A percentile compares a stretch with the other conserved stretches of the same genome.
phyloP scores from a whole-genome alignment of 805 yeast genomes.

The Ogataea sp. region DNA sequence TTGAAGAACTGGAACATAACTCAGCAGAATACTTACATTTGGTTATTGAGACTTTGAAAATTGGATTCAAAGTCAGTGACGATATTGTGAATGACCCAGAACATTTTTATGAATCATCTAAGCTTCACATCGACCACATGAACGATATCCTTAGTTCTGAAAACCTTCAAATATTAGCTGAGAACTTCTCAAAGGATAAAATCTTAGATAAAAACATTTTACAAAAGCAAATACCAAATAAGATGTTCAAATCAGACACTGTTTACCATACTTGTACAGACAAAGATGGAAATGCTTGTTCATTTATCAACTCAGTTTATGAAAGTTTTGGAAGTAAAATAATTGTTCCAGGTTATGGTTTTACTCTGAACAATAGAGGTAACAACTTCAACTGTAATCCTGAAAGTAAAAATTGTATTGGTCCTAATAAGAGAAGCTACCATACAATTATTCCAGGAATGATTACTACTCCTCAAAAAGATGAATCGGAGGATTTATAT shows the following conservation, averaged over 20 bases:
- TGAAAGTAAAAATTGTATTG: slow-evolving; percentile 50
- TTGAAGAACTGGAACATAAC: slow-evolving; percentile 46
- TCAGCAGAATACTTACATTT: slow-evolving; percentile 64
- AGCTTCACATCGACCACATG: slow-evolving; percentile 16
- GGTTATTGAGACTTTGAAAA: slow-evolving; percentile 61
- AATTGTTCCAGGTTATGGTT: slow-evolving; percentile 56
- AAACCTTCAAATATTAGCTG: slow-evolving; percentile 43
- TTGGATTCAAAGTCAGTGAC: slow-evolving; percentile 69
- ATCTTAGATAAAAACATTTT: slow-evolving; percentile 34
- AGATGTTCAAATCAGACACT: slow-evolving; percentile 57
- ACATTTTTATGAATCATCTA: slow-evolving; percentile 17
- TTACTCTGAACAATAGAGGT: slow-evolving; percentile 69
- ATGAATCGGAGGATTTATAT: slow-evolving; percentile 34
- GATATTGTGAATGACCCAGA: slow-evolving; percentile 61
- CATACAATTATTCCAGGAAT: slow-evolving; percentile 82
- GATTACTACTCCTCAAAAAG: slow-evolving; percentile 40
- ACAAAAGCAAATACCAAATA: slow-evolving; percentile 49
- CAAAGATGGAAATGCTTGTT: slow-evolving; percentile 67
- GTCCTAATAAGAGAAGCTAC: slow-evolving; percentile 66
- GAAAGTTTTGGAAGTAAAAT: slow-evolving; percentile 65
- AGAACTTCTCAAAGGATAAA: slow-evolving; percentile 31
- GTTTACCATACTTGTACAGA: slow-evolving; percentile 63
- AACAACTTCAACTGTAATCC: slow-evolving; percentile 60
- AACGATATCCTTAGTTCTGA: slow-evolving; percentile 36
- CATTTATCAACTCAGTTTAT: slow-evolving; percentile 72